Evolutionary conservation across 345 rosid species (phyloP), one percentile per base, ranked within the genome.

Genomic region (Lenwebbia sp.): DNA sequence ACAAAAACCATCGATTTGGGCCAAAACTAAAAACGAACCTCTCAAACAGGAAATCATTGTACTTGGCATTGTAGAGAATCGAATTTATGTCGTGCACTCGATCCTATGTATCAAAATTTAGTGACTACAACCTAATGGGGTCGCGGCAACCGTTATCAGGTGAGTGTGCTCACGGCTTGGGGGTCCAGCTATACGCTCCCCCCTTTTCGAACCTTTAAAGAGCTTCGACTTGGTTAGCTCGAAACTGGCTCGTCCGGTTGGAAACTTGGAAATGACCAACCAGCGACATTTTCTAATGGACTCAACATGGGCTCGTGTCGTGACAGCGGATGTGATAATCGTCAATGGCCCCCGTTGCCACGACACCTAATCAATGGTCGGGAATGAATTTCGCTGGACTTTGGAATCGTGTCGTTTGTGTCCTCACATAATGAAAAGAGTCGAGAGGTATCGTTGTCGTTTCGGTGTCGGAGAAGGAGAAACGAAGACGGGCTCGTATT

Each of bases 311-410:
- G 37, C 41, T 15, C 13, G 1, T 65, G 47, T 8, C 7, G 2
- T 6, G 44, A 70, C 22, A 4, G 7, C 3, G 21, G 21, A 70
- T 70, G 47, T 19, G 21, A 70, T 70, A 33, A 33, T 5, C 25
- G 9, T 10, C 41, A 9, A 33, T 0, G 1, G 25, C 37, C 2
- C 11, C 0, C 0, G 0, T 30, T 5, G 2, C 33, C 76, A 30
- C 0, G 6, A 15, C 1, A 15, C 19, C 33, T 28, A 28, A 62
- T 28, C 10, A 15, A 28, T 10, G 41, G 75, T 62, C 1, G 47
- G 19, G 47, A 70, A 65, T 30, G 75, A 62, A 30, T 30, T 15
- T 21, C 41, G 19, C 75, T 7, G 3, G 22, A 15, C 23, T 15
- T 17, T 40, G 44, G 7, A 30, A 33, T 2, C 78, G 19, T 22